Conservation (phyloP, 148 eudicot species). For the Persicaria maculosa region DNA sequence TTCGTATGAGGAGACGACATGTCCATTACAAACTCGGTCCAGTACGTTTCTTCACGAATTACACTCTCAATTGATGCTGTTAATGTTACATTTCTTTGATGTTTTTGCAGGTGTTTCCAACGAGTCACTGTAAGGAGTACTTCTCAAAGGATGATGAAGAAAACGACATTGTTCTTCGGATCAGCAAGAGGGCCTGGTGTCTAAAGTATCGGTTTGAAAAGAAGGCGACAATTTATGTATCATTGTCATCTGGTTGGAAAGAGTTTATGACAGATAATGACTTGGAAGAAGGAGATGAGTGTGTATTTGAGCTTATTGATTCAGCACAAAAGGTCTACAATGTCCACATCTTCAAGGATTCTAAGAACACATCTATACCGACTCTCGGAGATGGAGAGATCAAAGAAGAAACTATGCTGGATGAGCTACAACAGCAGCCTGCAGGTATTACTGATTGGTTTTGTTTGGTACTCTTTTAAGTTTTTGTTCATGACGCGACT, state of each 20-base stretch:
- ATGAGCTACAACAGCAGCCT: too few relatives aligned
- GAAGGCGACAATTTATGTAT: not conserved
- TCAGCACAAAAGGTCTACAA: not conserved
- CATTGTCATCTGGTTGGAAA: not conserved
- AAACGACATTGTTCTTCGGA: not conserved
- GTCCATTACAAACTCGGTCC: not conserved
- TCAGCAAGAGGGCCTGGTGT: not conserved
- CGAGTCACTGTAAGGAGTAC: not conserved
- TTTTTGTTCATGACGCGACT: too few relatives aligned
- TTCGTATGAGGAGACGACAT: not conserved
- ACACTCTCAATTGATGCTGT: not conserved
- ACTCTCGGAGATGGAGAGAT: not conserved
- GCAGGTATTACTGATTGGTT: too few relatives aligned
- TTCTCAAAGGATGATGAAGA: not conserved
- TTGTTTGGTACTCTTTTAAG: too few relatives aligned
- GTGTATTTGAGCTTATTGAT: not conserved
- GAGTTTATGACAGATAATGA: not conserved
- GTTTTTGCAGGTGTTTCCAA: not conserved
- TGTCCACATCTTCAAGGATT: not conserved
- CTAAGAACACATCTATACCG: not conserved
- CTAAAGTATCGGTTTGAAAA: not conserved
- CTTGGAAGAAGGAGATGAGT: not conserved
- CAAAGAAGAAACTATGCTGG: not conserved
- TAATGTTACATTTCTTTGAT: not conserved
- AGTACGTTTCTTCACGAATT: not conserved